Conservation (phyloP, 768 basidiomycete genomes). For the Tricholoma bakamatsutake region DNA sequence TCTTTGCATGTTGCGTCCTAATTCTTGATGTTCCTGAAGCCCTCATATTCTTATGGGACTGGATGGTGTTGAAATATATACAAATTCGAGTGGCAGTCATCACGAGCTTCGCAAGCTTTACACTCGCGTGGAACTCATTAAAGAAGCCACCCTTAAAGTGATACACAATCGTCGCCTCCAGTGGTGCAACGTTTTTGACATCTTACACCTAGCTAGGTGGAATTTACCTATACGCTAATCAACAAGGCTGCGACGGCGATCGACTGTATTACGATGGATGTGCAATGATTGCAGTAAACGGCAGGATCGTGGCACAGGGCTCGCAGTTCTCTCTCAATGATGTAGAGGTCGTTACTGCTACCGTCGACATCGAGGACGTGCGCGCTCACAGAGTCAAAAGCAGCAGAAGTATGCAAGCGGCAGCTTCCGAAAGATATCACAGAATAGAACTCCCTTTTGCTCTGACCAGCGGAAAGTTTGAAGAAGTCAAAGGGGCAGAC, state of each 20-base stretch:
- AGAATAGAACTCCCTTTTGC: slow-evolving; percentile 80
- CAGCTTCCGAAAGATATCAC: slow-evolving; percentile 65
- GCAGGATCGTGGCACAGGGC: slow-evolving; percentile 87
- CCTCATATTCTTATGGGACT: slow-evolving; percentile 98
- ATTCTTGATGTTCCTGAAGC: slow-evolving; percentile 34
- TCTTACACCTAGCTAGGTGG: slow-evolving; percentile 70
- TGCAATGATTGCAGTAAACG: slow-evolving; percentile 94
- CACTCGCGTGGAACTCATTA: slow-evolving; percentile 88
- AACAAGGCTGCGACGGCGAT: slow-evolving; percentile 98
- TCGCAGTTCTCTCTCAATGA: slow-evolving; percentile 95
- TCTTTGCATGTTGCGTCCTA: neutral
- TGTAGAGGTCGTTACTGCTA: slow-evolving; percentile 94
- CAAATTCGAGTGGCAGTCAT: slow-evolving; percentile 97
- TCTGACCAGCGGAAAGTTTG: slow-evolving; percentile 69
- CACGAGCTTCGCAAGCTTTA: slow-evolving; percentile 97
- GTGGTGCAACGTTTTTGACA: slow-evolving; percentile 1
- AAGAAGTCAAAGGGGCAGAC: slow-evolving; percentile 52
- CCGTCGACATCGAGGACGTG: slow-evolving; percentile 95
- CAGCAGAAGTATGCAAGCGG: slow-evolving; percentile 88
- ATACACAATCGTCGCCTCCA: neutral
- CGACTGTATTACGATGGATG: slow-evolving; percentile 97
- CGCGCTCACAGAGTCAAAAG: slow-evolving; percentile 81
- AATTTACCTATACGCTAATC: slow-evolving; percentile 96
- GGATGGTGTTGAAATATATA: slow-evolving; percentile 98
- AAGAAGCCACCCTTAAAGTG: slow-evolving; percentile 94